Evolutionary conservation across 2,329 filamentous ascomycete species (phyloP).

Genomic region (Colletotrichum endophyticum): DNA sequence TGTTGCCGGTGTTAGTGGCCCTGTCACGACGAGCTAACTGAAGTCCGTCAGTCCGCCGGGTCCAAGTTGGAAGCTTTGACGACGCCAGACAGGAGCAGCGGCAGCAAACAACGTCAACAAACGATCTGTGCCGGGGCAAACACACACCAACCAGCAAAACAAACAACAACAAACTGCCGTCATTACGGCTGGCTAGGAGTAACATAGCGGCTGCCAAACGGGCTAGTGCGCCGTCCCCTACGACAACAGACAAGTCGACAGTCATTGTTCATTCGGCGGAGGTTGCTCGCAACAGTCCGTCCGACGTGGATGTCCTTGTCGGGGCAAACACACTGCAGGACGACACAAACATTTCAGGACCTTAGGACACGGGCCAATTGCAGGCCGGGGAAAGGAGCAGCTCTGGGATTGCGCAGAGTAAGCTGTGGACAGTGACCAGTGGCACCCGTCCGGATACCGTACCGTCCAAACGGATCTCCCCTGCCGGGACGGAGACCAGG

Average conservation of each 20-base stretch:
- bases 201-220: neutral
- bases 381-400: neutral
- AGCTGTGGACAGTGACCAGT: neutral
- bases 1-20: neutral
- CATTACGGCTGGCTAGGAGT: neutral
- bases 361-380: neutral
- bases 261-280: neutral
- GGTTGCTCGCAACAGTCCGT: neutral
- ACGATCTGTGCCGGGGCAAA: neutral
- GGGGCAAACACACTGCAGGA: neutral
- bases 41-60: neutral
- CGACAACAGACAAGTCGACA: neutral
- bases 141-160: neutral
- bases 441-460: neutral
- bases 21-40: neutral
- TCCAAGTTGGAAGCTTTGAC: conserved; percentile 1
- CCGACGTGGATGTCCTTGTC: conserved; percentile 15
- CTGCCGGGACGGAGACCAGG: neutral
- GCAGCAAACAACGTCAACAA: neutral
- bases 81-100: neutral
- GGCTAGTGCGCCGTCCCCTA: conserved; percentile 3
- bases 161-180: conserved; percentile 8
- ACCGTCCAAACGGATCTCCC: neutral
- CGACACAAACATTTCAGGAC: neutral
- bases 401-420: neutral